Evolutionary conservation across 352 stramenopile genomes (phyloP).

Genomic region (Globisporangium radiosum): DNA sequence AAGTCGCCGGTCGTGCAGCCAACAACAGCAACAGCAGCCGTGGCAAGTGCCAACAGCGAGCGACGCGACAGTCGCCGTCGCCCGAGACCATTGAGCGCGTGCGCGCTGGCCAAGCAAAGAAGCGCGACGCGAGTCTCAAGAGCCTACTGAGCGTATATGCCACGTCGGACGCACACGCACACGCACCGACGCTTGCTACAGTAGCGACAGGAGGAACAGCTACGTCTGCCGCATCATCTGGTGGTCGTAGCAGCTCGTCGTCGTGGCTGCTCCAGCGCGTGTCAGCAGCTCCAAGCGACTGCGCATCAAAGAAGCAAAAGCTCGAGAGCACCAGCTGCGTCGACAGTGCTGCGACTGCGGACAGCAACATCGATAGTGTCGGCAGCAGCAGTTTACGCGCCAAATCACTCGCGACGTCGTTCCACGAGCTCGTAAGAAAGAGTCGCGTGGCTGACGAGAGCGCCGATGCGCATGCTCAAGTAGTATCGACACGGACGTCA

Average conservation of each 20-base stretch:
- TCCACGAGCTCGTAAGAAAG: constrained; percentile 31
- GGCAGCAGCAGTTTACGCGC: background rate
- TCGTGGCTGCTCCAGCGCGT: constrained; percentile 17
- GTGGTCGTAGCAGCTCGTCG: constrained; percentile 4
- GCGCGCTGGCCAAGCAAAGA: constrained; percentile 10
- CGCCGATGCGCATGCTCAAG: no score
- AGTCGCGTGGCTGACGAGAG: constrained; percentile 14
- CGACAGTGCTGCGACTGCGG: no score
- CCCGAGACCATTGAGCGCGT: constrained; percentile 12
- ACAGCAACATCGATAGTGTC: background rate
- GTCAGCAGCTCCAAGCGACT: constrained; percentile 5
- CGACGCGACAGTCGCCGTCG: background rate
- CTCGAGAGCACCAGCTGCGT: background rate
- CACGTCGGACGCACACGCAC: background rate
- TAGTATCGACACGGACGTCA: constrained; percentile 4
- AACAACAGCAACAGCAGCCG: no score
- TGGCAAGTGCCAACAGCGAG: background rate
- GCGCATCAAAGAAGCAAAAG: constrained; percentile 4
- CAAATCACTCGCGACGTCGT: constrained; percentile 17
- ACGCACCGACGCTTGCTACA: background rate
- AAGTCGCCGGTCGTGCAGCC: no score
- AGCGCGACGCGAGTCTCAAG: constrained; percentile 18
- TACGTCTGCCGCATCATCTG: background rate
- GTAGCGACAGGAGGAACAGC: constrained; percentile 11
- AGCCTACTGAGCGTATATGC: constrained; percentile 10